Percentiles rank a stretch among this genome's conserved stretches.
Evolutionary conservation across 202 grass and related monocot genomes (phyloP).

Genomic region (Miscanthus sacchariflorus): DNA sequence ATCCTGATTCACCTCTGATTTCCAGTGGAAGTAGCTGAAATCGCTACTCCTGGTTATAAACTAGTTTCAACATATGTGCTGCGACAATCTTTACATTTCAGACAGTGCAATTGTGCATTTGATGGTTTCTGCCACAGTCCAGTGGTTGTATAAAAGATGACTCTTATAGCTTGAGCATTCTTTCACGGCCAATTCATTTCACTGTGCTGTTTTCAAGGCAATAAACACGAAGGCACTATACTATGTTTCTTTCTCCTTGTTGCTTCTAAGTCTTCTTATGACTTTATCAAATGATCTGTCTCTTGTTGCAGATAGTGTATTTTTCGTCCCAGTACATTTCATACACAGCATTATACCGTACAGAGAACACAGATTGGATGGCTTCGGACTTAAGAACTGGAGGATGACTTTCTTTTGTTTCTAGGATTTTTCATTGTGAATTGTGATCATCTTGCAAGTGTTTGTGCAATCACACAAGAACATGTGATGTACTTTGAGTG

Average conservation of each 20-base stretch:
- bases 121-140: not conserved
- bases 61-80: not conserved
- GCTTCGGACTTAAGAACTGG: not conserved
- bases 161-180: slow-evolving; percentile 1
- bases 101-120: not conserved
- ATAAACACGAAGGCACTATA: not conserved
- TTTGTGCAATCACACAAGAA: slow-evolving; percentile 3
- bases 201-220: not conserved
- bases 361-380: slow-evolving; percentile 38
- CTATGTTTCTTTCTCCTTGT: not conserved
- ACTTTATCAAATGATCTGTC: slow-evolving; percentile 1
- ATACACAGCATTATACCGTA: slow-evolving; percentile 34
- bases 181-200: not conserved
- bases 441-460: slow-evolving; percentile 24
- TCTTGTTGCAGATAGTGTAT: slow-evolving; percentile 24
- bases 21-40: slow-evolving; percentile 9
- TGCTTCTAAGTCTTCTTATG: not conserved
- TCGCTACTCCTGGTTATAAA: not conserved
- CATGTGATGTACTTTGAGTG: not conserved
- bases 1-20: not conserved
- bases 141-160: not conserved
- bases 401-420: slow-evolving; percentile 10
- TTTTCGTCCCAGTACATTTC: not conserved
- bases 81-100: not conserved
- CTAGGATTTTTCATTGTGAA: slow-evolving; percentile 21